phyloP scores from a whole-genome alignment of 1,139 yeast genomes.

The Taiozyma onychis region DNA sequence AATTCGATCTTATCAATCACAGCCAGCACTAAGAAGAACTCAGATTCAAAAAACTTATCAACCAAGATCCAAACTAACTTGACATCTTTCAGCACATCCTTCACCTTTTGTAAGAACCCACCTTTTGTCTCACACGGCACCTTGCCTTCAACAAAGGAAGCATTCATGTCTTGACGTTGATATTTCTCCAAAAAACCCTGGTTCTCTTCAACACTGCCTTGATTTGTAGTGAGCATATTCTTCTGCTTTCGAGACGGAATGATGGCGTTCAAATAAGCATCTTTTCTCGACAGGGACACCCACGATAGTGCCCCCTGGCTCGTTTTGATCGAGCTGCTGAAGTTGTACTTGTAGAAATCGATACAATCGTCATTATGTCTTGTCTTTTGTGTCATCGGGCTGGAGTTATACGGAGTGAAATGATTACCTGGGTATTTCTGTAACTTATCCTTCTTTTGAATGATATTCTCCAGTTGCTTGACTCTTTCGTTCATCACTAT shows the following conservation, averaged over 20 bases:
- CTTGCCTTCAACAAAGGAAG: not conserved
- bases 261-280: conserved; percentile 26
- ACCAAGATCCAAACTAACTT: conserved; percentile 21
- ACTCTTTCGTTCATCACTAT: conserved; percentile 4
- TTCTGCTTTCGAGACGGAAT: conserved; percentile 7
- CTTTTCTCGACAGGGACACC: conserved; percentile 36
- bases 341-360: conserved; percentile 12
- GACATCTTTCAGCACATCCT: conserved; percentile 5
- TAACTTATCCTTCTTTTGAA: not conserved
- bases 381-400: not conserved
- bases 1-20: conserved; percentile 16
- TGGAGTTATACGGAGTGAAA: not conserved
- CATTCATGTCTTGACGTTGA: conserved; percentile 7
- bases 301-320: conserved; percentile 39
- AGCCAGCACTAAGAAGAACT: conserved; percentile 15
- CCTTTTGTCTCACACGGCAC: not conserved
- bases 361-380: not conserved
- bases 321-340: conserved; percentile 2
- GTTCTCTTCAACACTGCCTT: not conserved
- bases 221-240: not conserved
- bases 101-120: not conserved
- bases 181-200: conserved; percentile 10
- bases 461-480: conserved; percentile 3
- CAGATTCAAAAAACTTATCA: conserved; percentile 21
- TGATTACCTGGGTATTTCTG: not conserved